These are phyloP conservation scores for Epichloe gansuensis DNA, from an alignment of 2,329 filamentous ascomycete species.

Conservation along the genomic window DNA sequence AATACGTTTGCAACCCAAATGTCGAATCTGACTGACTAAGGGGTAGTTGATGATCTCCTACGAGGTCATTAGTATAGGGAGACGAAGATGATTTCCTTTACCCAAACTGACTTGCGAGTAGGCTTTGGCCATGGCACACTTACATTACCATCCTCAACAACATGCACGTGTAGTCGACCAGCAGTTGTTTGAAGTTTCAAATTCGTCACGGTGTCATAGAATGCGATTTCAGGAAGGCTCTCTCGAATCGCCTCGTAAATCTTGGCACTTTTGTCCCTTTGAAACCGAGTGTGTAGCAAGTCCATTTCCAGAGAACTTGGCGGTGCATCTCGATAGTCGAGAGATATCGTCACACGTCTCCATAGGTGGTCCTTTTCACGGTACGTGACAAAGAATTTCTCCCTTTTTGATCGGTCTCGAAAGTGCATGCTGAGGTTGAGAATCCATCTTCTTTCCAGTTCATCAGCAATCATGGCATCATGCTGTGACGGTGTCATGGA, in stretches of 20 bases:
- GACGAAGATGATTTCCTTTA: too few species aligned
- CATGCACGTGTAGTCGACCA: constrained; percentile 83
- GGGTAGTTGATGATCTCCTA: constrained; percentile 84
- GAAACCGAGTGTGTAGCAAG: constrained; percentile 62
- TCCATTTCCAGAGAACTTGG: constrained; percentile 77
- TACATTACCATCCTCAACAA: constrained; percentile 86
- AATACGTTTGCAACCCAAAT: constrained; percentile 53
- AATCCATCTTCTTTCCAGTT: constrained; percentile 85
- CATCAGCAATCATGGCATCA: constrained; percentile 56
- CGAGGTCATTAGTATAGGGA: constrained; percentile 6
- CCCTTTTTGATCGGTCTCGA: constrained; percentile 76
- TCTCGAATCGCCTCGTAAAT: constrained; percentile 94
- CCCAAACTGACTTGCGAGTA: not conserved
- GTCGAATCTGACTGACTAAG: constrained; percentile 55
- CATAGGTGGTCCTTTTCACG: constrained; percentile 67
- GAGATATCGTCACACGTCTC: constrained; percentile 81
- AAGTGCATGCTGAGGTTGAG: constrained; percentile 98
- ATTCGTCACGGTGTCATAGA: constrained; percentile 92
- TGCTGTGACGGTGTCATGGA: constrained; percentile 42
- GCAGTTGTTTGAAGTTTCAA: constrained; percentile 84
- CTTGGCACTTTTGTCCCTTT: constrained; percentile 81
- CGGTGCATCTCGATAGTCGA: constrained; percentile 77
- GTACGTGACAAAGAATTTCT: constrained; percentile 97
- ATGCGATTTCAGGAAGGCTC: constrained; percentile 84
- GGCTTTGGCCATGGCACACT: constrained; percentile 16